Conservation (phyloP, 257 asterid species). For the Nicotiana attenuata region DNA sequence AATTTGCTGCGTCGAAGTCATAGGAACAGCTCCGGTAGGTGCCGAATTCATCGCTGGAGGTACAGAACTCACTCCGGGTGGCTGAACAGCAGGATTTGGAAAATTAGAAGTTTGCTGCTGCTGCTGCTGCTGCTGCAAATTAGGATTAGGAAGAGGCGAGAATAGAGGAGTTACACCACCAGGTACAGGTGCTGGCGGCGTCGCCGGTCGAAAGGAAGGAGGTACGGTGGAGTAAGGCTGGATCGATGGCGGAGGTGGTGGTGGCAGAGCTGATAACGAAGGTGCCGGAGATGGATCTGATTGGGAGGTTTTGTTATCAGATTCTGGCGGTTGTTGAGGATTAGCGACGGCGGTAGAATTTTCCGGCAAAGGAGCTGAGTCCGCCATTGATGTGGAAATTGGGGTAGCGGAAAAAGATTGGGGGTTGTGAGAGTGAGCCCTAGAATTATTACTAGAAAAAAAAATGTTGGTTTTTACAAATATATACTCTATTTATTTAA, state of each 20-base stretch:
- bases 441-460: neutral
- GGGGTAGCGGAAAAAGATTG: neutral
- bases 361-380: constrained; percentile 36
- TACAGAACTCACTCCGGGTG: constrained; percentile 61
- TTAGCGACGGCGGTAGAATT: constrained; percentile 29
- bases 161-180: constrained; percentile 43
- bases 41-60: constrained; percentile 34
- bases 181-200: constrained; percentile 30
- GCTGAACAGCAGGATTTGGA: constrained; percentile 56
- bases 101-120: constrained; percentile 25
- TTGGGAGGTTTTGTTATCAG: constrained; percentile 29
- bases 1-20: constrained; percentile 19
- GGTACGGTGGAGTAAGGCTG: constrained; percentile 26
- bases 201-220: constrained; percentile 63
- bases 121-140: constrained; percentile 14
- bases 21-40: constrained; percentile 28
- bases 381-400: constrained; percentile 51
- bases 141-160: constrained; percentile 38
- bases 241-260: constrained; percentile 49
- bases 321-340: constrained; percentile 22
- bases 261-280: constrained; percentile 27
- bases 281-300: constrained; percentile 26
- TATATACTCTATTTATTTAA: neutral
- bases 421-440: neutral
- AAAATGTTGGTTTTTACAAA: neutral